Base-by-base conservation (phyloP, 2,329 filamentous ascomycete species). In the Pseudopithomyces chartarum region DNA sequence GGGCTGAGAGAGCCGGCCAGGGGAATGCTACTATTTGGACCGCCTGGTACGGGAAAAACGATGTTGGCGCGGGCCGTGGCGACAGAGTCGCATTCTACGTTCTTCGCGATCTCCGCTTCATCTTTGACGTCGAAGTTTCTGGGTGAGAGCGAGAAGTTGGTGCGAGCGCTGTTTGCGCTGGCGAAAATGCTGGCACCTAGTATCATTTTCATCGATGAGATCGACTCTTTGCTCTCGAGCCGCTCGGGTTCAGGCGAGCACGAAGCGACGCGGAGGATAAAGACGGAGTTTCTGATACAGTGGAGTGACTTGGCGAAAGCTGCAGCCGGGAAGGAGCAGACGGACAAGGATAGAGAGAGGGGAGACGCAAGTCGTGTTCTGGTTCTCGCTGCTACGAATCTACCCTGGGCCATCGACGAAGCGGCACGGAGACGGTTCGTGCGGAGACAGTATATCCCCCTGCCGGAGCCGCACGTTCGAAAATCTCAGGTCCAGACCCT, bases 161-260 rank as follows among this genome's bases (percentile, higher is more conserved):
- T 99, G 2, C 87, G 92, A 34, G 95, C 95, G 3, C 81, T 99
- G 0, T 99, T 99, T 73, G 86, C 87, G 0, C 80, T 98, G n/a
- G 93, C 95, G 5, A 96, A 96, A 73, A 83, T 87, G 34, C 83
- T 98, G 43, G 92, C 95, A 0, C 95, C 95, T 0, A 95, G 90
- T 59, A 98, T 99, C 73, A 98, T 99, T 56, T 99, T 99, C 66
- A 92, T 99, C 4, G 95, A 99, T 69, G 95, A 99, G 73, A 99
- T 99, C 60, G 95, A 99, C 74, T 97, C 93, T 0, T 80, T 99
- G 0, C 83, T 99, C 0, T 96, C 92, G 0, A 87, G 92, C 15
- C 84, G 95, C 50, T 90, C 90, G 6, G 91, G 91, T 0, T 88
- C 88, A 2, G 89, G 91, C 1, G 95, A 98, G 70, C 91, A 98